phyloP scores from a whole-genome alignment of 371 early-diverging fungal species.

The Basidiobolus meristosporus region DNA sequence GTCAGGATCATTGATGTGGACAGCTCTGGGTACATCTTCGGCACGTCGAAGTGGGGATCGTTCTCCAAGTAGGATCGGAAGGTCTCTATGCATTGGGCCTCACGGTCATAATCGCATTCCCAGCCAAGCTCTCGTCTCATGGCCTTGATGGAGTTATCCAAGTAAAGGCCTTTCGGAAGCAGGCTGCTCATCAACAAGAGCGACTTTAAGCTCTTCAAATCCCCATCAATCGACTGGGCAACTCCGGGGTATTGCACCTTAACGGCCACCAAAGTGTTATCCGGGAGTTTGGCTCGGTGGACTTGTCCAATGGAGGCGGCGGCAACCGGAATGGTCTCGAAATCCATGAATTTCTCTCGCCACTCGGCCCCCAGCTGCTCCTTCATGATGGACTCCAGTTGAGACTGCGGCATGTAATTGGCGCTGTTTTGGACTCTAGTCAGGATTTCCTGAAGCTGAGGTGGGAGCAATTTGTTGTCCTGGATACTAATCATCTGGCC shows the following conservation, averaged over 20 bases:
- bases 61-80: slow-evolving; percentile 40
- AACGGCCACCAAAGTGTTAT: slow-evolving; percentile 44
- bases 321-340: slow-evolving; percentile 67
- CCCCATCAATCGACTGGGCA: slow-evolving; percentile 68
- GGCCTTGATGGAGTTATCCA: slow-evolving; percentile 88
- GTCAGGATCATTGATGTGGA: slow-evolving; percentile 57
- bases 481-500: slow-evolving; percentile 96
- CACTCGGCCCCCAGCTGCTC: slow-evolving; percentile 62
- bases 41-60: slow-evolving; percentile 53
- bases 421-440: slow-evolving; percentile 84
- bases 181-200: slow-evolving; percentile 61
- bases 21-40: slow-evolving; percentile 43
- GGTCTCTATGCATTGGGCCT: slow-evolving; percentile 52
- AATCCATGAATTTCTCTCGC: slow-evolving; percentile 39
- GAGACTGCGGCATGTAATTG: slow-evolving; percentile 81
- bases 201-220: slow-evolving; percentile 65
- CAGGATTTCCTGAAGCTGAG: slow-evolving; percentile 64
- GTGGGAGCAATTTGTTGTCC: slow-evolving; percentile 50
- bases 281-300: slow-evolving; percentile 40
- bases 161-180: slow-evolving; percentile 80
- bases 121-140: slow-evolving; percentile 78
- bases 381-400: slow-evolving; percentile 55
- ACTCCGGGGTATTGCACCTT: slow-evolving; percentile 96
- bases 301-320: slow-evolving; percentile 97
- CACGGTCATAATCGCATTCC: slow-evolving; percentile 87